Conservation (phyloP, 2,329 filamentous ascomycete species). For the Teratosphaeria gauchensis region DNA sequence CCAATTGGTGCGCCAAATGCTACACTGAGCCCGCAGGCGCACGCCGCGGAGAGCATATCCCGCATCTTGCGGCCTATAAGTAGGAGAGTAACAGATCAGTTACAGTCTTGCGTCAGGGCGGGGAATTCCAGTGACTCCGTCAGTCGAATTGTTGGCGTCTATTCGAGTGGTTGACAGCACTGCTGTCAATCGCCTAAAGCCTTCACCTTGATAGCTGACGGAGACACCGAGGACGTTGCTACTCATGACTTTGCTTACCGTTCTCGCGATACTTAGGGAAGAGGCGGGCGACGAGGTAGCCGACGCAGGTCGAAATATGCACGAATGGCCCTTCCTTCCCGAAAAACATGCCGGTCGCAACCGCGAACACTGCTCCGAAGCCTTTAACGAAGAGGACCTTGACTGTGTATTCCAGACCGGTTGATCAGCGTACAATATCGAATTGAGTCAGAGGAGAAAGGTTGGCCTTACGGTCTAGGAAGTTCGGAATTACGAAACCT, state of each 20-base stretch:
- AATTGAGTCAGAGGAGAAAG: neutral
- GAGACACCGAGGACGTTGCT: too few relatives aligned
- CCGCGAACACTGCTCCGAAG: conserved; percentile 49
- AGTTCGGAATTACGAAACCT: conserved; percentile 51
- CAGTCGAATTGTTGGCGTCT: too few relatives aligned
- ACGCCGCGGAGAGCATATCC: conserved; percentile 49
- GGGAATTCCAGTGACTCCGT: too few relatives aligned
- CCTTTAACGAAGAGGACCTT: conserved; percentile 49
- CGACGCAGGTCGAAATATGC: conserved; percentile 50
- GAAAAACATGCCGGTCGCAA: conserved; percentile 50
- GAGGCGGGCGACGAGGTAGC: conserved; percentile 42
- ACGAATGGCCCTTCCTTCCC: conserved; percentile 56
- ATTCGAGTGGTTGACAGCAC: too few relatives aligned
- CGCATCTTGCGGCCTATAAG: conserved; percentile 41
- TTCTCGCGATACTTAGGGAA: conserved; percentile 51
- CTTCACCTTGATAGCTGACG: too few relatives aligned
- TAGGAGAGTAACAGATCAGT: too few relatives aligned
- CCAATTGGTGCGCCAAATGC: conserved; percentile 55
- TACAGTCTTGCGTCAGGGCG: too few relatives aligned
- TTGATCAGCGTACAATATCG: neutral
- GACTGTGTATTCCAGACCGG: conserved; percentile 16
- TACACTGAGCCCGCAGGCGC: conserved; percentile 48
- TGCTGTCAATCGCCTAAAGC: too few relatives aligned
- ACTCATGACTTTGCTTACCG: conserved; percentile 10
- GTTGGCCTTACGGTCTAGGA: conserved; percentile 40